These are phyloP conservation scores for Mycena metata DNA, from an alignment of 768 basidiomycete species.

Conservation along the genomic window DNA sequence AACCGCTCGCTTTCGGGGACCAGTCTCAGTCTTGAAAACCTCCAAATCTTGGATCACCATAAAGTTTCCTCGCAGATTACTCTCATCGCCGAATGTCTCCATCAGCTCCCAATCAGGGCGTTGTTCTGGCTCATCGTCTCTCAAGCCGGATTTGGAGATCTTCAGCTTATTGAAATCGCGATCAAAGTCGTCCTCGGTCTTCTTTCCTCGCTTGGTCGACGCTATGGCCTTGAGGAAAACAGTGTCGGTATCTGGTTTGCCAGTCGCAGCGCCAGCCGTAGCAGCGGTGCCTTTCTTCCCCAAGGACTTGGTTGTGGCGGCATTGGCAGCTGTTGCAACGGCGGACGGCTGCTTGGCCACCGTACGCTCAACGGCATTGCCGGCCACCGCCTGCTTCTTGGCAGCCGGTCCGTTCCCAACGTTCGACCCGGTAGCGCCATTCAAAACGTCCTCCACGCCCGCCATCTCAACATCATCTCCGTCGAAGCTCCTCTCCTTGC, in stretches of 20 bases:
- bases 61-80: constrained; percentile 77
- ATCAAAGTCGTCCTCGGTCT: constrained; percentile 77
- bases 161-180: constrained; percentile 84
- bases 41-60: constrained; percentile 83
- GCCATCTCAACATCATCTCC: constrained; percentile 58
- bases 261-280: constrained; percentile 52
- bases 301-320: constrained; percentile 18
- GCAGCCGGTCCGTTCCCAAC: constrained; percentile 40
- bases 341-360: constrained; percentile 20
- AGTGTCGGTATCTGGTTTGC: constrained; percentile 74
- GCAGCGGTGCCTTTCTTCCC: constrained; percentile 29
- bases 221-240: constrained; percentile 81
- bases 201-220: constrained; percentile 78
- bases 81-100: constrained; percentile 76
- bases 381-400: constrained; percentile 61
- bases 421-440: constrained; percentile 24
- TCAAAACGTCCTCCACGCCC: constrained; percentile 41
- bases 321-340: constrained; percentile 23
- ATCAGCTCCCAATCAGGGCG: constrained; percentile 67
- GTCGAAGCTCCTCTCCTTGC: constrained; percentile 54
- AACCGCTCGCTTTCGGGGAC: constrained; percentile 36
- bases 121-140: constrained; percentile 60
- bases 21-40: constrained; percentile 55
- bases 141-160: constrained; percentile 74
- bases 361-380: constrained; percentile 49